Evolutionary conservation across 83 land plant species (phyloP).

Genomic region (Picea mariana): DNA sequence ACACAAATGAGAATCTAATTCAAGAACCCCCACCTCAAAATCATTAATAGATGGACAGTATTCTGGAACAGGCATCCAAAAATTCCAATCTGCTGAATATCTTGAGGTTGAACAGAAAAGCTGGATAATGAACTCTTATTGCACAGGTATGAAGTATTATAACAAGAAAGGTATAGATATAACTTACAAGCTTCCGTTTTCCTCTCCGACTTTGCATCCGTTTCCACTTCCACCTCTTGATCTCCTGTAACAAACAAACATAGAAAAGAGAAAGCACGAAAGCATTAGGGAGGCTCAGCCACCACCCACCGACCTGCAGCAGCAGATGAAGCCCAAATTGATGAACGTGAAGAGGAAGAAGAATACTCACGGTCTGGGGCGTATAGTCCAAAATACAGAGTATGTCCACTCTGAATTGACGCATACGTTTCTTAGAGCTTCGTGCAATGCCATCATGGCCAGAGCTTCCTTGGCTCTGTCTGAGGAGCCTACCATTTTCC

Average conservation of each 20-base stretch:
- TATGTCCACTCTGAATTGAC: constrained; percentile 91
- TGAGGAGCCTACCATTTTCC: constrained; percentile 60
- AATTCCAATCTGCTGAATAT: background rate
- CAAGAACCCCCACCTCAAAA: too few relatives aligned
- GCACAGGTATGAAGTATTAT: background rate
- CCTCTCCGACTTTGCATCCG: constrained; percentile 92
- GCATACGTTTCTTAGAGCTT: constrained; percentile 88
- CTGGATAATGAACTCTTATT: background rate
- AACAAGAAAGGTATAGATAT: background rate
- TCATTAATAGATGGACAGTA: too few relatives aligned
- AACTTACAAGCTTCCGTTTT: constrained; percentile 95
- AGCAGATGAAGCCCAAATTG: background rate
- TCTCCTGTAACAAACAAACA: constrained; percentile 55
- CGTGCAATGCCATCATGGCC: constrained; percentile 97
- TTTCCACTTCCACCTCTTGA: constrained; percentile 83
- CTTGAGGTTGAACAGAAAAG: background rate
- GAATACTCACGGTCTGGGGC: constrained; percentile 80
- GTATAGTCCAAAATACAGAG: constrained; percentile 97
- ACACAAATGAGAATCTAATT: too few relatives aligned
- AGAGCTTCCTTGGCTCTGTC: constrained; percentile 90
- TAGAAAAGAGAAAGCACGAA: constrained; percentile 3
- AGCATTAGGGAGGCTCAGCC: background rate
- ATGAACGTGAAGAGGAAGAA: constrained; percentile 14
- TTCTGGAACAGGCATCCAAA: too few relatives aligned
- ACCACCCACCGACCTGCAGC: background rate